phyloP scores from a whole-genome alignment of 331 rosid genomes.

The Dryas integrifolia region DNA sequence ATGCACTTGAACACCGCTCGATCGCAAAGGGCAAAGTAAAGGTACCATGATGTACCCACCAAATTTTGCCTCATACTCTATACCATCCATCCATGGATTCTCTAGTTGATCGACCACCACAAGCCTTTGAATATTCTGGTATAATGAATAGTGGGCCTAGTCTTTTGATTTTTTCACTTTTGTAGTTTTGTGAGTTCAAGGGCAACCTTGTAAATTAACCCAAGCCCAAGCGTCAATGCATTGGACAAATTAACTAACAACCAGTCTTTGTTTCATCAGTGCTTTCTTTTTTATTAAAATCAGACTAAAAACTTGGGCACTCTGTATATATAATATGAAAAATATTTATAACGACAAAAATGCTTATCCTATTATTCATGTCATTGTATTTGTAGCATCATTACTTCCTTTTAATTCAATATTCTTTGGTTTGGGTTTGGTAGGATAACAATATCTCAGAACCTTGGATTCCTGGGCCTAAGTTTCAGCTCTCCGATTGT shows the following conservation, averaged over 20 bases:
- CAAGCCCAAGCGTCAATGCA: too few species aligned
- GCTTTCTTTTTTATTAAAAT: too few species aligned
- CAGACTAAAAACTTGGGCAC: too few species aligned
- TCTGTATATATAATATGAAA: too few species aligned
- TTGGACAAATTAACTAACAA: too few species aligned
- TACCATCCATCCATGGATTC: slow-evolving; percentile 6
- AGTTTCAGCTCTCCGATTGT: slow-evolving; percentile 73
- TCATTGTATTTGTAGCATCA: too few species aligned
- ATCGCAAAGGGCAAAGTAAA: too few species aligned
- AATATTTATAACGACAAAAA: too few species aligned
- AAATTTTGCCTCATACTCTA: background rate
- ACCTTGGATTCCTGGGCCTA: slow-evolving; percentile 56
- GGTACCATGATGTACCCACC: too few species aligned
- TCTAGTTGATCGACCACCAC: background rate
- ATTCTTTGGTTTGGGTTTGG: slow-evolving; percentile 16
- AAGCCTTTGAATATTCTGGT: slow-evolving; percentile 20
- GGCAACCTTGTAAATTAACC: background rate
- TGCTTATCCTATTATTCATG: too few species aligned
- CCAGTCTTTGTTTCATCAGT: too few species aligned
- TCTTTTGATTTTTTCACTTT: background rate
- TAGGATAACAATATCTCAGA: slow-evolving; percentile 66
- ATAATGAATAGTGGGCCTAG: background rate
- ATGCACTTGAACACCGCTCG: background rate
- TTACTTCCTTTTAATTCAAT: background rate
- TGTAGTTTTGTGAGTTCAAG: background rate